These are phyloP conservation scores for Hirsutella minnesotensis DNA, from an alignment of 2,329 filamentous ascomycete genomes.

Conservation along the genomic window DNA sequence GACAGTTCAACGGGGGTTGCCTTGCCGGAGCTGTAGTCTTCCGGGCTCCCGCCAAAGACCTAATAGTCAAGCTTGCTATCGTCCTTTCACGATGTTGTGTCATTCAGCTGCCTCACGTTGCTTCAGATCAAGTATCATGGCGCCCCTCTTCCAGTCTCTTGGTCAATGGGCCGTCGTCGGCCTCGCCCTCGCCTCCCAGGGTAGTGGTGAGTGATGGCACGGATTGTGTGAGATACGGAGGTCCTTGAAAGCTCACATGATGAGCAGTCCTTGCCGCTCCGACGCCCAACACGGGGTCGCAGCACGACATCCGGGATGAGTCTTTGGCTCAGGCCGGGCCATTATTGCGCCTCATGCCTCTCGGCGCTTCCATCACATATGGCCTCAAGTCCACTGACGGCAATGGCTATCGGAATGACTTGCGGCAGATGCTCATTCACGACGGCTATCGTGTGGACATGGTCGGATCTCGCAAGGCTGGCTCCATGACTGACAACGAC, in stretches of 20 bases:
- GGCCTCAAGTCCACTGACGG: conserved; percentile 22
- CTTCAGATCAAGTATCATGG: conserved; percentile 2
- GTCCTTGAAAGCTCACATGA: neutral
- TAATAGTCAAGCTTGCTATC: no score
- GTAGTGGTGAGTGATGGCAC: conserved; percentile 4
- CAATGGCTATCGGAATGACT: conserved; percentile 26
- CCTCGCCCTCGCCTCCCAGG: conserved; percentile 10
- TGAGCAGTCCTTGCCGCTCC: neutral
- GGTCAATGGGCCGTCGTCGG: conserved; percentile 10
- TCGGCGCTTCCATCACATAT: conserved; percentile 31
- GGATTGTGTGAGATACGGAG: neutral
- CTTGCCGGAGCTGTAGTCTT: neutral
- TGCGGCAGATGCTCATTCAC: conserved; percentile 18
- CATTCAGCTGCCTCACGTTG: neutral
- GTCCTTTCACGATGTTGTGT: no score
- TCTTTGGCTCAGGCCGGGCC: conserved; percentile 8
- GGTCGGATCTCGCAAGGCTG: conserved; percentile 19
- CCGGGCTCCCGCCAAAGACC: no score
- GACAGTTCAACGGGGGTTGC: neutral
- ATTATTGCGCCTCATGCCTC: conserved; percentile 29
- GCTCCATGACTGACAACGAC: conserved; percentile 27
- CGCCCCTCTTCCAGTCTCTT: conserved; percentile 4
- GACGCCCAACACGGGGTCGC: neutral
- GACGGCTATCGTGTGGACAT: conserved; percentile 18
- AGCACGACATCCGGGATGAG: neutral